Conservation (phyloP, 495 filamentous ascomycete species). For the Podospora comata region DNA sequence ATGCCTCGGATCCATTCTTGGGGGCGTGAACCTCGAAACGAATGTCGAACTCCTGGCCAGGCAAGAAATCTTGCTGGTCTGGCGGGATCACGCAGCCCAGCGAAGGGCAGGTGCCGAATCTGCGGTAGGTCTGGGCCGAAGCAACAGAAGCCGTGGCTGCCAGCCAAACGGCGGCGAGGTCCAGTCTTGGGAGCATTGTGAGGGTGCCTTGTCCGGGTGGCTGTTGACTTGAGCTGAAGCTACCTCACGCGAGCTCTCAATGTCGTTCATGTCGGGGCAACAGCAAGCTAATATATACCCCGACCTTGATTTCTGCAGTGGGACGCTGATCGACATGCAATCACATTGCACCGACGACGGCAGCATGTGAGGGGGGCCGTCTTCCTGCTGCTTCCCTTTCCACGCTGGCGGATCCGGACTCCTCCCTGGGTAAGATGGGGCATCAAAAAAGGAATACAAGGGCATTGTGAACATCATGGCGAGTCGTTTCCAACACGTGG, state of each 20-base stretch:
- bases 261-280: neutral
- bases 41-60: conserved; percentile 73
- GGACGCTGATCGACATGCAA: conserved; percentile 3
- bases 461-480: neutral
- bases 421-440: neutral
- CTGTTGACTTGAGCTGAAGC: conserved; percentile 1
- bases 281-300: conserved; percentile 8
- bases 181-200: conserved; percentile 33
- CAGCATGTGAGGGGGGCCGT: neutral
- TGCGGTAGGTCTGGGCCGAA: conserved; percentile 64
- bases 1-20: conserved; percentile 69
- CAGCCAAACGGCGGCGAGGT: conserved; percentile 28
- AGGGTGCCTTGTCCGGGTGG: neutral
- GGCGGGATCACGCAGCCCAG: conserved; percentile 74
- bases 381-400: neutral
- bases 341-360: neutral
- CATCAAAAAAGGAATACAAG: neutral
- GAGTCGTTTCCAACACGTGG: conserved; percentile 1
- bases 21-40: conserved; percentile 74
- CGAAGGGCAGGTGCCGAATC: conserved; percentile 65
- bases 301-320: neutral
- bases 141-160: conserved; percentile 35
- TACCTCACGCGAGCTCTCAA: conserved; percentile 11
- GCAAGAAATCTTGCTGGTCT: conserved; percentile 72
- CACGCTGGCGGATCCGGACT: neutral